Percentiles rank a stretch among this genome's conserved stretches.
Conservation (phyloP, 306 rosid species). For the Dryas octopetala region DNA sequence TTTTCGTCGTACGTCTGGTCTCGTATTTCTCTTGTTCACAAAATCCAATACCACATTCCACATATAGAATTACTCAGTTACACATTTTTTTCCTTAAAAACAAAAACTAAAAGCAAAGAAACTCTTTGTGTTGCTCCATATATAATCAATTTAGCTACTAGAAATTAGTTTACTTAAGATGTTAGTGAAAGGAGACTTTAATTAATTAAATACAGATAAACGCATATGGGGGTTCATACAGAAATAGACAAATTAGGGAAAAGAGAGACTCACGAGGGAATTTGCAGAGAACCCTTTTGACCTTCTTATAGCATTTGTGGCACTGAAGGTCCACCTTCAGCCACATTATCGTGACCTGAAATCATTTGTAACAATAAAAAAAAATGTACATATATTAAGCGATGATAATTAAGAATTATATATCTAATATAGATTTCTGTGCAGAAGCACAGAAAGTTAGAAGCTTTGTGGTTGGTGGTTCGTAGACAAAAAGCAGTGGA, state of each 20-base stretch:
- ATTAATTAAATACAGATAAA: no score
- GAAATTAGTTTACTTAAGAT: no score
- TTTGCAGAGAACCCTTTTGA: conserved; percentile 64
- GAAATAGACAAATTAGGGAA: neutral
- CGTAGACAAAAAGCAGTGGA: neutral
- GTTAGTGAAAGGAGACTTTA: no score
- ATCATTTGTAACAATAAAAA: no score
- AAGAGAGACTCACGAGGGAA: conserved; percentile 64
- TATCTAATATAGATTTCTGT: no score
- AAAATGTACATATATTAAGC: no score
- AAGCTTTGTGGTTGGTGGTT: neutral
- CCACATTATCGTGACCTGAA: conserved; percentile 49
- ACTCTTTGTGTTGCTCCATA: no score
- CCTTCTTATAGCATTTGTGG: conserved; percentile 61
- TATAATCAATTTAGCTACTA: no score
- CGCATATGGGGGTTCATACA: no score
- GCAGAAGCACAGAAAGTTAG: no score
- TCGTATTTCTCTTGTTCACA: conserved; percentile 78
- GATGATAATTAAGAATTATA: no score
- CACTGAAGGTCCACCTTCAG: conserved; percentile 79
- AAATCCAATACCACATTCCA: conserved; percentile 26
- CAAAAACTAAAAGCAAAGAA: no score
- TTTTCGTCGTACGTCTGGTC: conserved; percentile 62
- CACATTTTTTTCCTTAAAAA: neutral
- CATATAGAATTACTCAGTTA: conserved; percentile 24